Conservation (phyloP, 2,329 filamentous ascomycete species). For the Fusarium proliferatum region DNA sequence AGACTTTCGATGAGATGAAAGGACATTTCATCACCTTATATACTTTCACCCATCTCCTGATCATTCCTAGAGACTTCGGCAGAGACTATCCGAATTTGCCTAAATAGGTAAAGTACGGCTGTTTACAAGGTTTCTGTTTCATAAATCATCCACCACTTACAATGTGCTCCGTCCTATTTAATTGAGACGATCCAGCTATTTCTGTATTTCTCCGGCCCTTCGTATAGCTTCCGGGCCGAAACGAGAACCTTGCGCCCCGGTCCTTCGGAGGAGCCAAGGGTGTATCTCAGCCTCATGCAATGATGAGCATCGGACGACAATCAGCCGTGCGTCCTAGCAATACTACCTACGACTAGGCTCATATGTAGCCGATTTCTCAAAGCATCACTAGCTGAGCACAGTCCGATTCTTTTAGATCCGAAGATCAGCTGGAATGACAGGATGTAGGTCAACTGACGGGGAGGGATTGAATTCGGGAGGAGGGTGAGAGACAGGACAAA, state of each 20-base stretch:
- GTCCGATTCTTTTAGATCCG: too few relatives aligned
- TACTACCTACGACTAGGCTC: too few relatives aligned
- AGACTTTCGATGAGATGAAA: neutral
- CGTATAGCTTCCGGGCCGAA: neutral
- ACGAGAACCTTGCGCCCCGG: neutral
- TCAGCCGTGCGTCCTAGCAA: too few relatives aligned
- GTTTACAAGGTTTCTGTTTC: neutral
- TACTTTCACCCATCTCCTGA: neutral
- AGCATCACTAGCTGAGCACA: too few relatives aligned
- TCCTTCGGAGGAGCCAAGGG: neutral
- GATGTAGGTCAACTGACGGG: too few relatives aligned
- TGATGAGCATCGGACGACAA: neutral
- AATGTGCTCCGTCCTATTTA: neutral
- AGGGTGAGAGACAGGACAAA: too few relatives aligned
- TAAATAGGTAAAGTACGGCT: neutral
- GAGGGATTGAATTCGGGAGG: too few relatives aligned
- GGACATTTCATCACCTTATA: neutral
- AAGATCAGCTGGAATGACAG: too few relatives aligned
- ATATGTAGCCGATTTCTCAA: too few relatives aligned
- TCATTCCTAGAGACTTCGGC: neutral
- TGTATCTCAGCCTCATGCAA: neutral
- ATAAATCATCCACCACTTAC: slow-evolving; percentile 30
- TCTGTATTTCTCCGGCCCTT: neutral
- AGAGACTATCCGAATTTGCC: slow-evolving; percentile 28
- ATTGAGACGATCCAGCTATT: neutral